Conservation (phyloP, 129 eudicot species). For the Arctium lappa region DNA sequence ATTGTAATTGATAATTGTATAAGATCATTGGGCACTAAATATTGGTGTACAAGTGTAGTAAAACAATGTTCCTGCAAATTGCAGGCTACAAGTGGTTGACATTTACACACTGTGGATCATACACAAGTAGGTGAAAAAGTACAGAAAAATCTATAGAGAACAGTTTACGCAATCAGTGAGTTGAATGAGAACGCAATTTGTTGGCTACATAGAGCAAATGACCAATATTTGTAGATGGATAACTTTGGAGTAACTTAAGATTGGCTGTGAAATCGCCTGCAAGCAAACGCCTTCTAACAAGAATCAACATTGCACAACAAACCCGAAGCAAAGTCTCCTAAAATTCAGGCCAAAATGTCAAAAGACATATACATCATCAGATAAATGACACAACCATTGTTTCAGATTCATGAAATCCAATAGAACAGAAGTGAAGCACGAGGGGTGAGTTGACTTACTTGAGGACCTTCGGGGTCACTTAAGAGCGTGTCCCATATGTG, state of each 20-base stretch:
- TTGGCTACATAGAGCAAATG: conserved; percentile 22
- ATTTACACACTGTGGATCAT: conserved; percentile 12
- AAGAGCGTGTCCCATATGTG: conserved; percentile 78
- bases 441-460: conserved; percentile 36
- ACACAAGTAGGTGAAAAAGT: not conserved
- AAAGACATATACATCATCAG: not conserved
- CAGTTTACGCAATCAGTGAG: not conserved
- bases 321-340: conserved; percentile 77
- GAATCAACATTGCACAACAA: conserved; percentile 69
- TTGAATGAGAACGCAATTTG: conserved; percentile 13
- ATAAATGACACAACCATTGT: not conserved
- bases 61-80: not conserved
- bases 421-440: not conserved
- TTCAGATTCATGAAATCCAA: not conserved
- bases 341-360: conserved; percentile 9
- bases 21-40: not conserved
- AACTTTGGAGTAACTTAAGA: conserved; percentile 19
- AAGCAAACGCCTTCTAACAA: conserved; percentile 22
- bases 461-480: conserved; percentile 90
- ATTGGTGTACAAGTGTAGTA: not conserved
- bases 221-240: conserved; percentile 13
- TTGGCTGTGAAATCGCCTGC: conserved; percentile 22
- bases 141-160: not conserved
- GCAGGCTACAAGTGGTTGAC: not conserved
- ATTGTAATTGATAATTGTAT: no score